A percentile compares a stretch with the other conserved stretches of the same genome.
These are phyloP conservation scores for Colletotrichum spaethianum DNA, from an alignment of 2,329 filamentous ascomycete genomes.

Conservation along the genomic window DNA sequence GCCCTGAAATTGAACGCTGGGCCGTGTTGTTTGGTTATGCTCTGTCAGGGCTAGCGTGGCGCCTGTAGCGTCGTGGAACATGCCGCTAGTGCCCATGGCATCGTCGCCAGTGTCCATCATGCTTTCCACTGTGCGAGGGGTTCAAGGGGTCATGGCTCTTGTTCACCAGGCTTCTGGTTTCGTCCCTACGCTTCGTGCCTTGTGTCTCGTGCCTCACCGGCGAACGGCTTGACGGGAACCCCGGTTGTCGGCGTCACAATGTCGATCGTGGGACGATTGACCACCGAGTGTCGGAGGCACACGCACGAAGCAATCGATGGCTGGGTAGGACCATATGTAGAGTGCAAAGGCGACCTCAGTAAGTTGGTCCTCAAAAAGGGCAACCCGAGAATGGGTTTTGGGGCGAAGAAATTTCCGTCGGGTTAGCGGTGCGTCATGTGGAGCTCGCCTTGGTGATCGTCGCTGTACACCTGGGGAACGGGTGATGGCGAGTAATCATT, in stretches of 20 bases:
- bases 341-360: not conserved
- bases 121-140: slow-evolving; percentile 31
- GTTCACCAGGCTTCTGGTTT: slow-evolving; percentile 34
- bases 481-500: not conserved
- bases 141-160: slow-evolving; percentile 26
- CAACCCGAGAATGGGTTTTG: slow-evolving; percentile 13
- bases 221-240: slow-evolving; percentile 2
- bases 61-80: slow-evolving; percentile 11
- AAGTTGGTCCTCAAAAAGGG: not conserved
- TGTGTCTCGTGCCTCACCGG: slow-evolving; percentile 7
- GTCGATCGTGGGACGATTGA: slow-evolving; percentile 9
- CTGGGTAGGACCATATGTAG: too few relatives aligned
- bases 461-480: slow-evolving; percentile 21
- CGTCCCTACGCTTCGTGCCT: slow-evolving; percentile 13
- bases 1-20: slow-evolving; percentile 7
- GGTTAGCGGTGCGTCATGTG: slow-evolving; percentile 6
- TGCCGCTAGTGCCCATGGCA: slow-evolving; percentile 13
- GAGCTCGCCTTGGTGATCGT: slow-evolving; percentile 29
- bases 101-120: slow-evolving; percentile 11
- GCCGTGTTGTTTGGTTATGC: slow-evolving; percentile 12
- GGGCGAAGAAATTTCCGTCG: slow-evolving; percentile 20
- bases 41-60: slow-evolving; percentile 5
- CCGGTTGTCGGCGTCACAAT: slow-evolving; percentile 19
- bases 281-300: slow-evolving; percentile 19
- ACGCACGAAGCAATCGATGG: not conserved